These are phyloP conservation scores for Trichoderma gracile DNA, from an alignment of 2,329 filamentous ascomycete genomes.

Conservation along the genomic window DNA sequence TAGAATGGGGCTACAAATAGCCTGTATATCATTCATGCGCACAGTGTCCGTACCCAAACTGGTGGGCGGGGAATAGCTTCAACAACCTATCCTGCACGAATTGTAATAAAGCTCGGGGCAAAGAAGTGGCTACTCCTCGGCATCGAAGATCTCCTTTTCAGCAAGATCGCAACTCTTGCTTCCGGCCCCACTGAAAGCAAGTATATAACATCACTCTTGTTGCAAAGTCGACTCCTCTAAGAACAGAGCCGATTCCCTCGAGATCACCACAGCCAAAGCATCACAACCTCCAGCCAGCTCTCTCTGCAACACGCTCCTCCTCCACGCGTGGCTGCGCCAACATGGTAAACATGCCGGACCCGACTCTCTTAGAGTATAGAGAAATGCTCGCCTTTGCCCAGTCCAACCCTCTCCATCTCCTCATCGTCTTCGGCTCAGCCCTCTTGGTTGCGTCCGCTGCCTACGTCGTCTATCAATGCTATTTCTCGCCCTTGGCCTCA, in stretches of 20 bases:
- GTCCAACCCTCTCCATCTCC: neutral
- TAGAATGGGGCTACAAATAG: no score
- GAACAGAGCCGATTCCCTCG: neutral
- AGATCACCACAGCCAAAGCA: neutral
- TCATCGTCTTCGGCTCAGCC: neutral
- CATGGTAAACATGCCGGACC: no score
- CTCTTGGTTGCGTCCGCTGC: neutral
- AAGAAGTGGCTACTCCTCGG: neutral
- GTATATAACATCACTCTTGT: neutral
- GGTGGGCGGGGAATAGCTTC: neutral
- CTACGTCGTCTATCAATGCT: neutral
- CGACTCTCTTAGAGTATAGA: neutral
- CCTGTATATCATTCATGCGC: neutral
- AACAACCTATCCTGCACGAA: neutral
- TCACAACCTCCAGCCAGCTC: neutral
- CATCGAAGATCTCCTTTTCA: neutral
- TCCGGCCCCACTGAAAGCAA: neutral
- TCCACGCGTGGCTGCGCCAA: no score
- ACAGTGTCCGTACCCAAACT: neutral
- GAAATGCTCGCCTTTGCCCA: neutral
- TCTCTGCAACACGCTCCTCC: neutral
- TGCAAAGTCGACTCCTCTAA: neutral
- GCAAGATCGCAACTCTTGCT: neutral
- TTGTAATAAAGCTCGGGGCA: neutral
- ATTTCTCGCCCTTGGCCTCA: neutral